These are phyloP conservation scores for Phylloporus sp. DNA, from an alignment of 768 basidiomycete genomes.

Conservation along the genomic window DNA sequence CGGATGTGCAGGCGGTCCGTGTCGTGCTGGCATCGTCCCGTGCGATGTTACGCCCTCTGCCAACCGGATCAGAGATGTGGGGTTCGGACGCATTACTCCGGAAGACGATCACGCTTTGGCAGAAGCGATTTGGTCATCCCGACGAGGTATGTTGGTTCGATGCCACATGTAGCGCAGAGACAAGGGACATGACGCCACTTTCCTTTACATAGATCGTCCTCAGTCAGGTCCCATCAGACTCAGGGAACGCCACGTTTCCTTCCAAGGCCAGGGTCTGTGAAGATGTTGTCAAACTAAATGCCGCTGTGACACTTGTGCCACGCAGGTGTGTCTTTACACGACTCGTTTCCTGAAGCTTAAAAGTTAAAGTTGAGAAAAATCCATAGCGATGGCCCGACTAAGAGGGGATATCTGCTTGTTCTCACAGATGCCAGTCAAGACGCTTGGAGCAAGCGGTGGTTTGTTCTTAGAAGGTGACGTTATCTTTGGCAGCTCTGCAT, in stretches of 20 bases:
- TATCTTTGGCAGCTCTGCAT: not conserved
- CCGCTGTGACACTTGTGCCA: slow-evolving; percentile 67
- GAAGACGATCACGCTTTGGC: slow-evolving; percentile 76
- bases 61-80: slow-evolving; percentile 54
- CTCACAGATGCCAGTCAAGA: slow-evolving; percentile 77
- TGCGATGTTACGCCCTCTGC: slow-evolving; percentile 38
- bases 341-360: not conserved
- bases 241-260: slow-evolving; percentile 31
- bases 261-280: slow-evolving; percentile 31
- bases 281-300: slow-evolving; percentile 62
- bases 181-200: slow-evolving; percentile 11
- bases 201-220: slow-evolving; percentile 63
- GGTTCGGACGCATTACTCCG: slow-evolving; percentile 58
- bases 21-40: slow-evolving; percentile 62
- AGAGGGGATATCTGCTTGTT: slow-evolving; percentile 78
- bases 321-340: slow-evolving; percentile 51
- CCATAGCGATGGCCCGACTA: slow-evolving; percentile 71
- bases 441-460: slow-evolving; percentile 80
- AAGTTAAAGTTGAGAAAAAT: slow-evolving; percentile 1
- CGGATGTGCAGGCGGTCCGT: slow-evolving; percentile 87
- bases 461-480: slow-evolving; percentile 75
- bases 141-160: slow-evolving; percentile 59
- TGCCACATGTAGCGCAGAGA: not conserved
- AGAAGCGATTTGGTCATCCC: slow-evolving; percentile 69
- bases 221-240: slow-evolving; percentile 62